Conservation (phyloP, 2,329 filamentous ascomycete species). For the Zymoseptoria ardabiliae region DNA sequence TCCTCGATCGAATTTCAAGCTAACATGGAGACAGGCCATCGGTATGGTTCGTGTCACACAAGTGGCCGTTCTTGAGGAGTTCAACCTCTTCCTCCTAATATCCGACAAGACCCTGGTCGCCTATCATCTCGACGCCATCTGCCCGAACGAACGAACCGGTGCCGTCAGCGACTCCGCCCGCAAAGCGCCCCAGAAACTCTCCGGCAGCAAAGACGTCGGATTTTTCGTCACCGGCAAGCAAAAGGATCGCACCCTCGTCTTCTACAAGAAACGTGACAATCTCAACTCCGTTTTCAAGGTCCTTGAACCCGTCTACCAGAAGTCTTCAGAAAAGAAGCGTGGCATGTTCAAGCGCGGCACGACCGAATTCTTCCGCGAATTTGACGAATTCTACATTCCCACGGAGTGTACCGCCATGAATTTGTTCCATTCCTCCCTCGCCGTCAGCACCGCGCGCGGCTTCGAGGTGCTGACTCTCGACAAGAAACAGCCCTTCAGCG, state of each 20-base stretch:
- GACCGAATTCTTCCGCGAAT: constrained; percentile 95
- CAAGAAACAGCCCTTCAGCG: constrained; percentile 91
- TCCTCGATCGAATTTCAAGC: neutral
- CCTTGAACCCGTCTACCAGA: constrained; percentile 90
- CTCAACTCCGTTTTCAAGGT: constrained; percentile 92
- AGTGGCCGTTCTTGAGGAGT: constrained; percentile 90
- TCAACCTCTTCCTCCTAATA: constrained; percentile 84
- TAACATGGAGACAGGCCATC: constrained; percentile 57
- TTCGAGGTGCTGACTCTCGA: constrained; percentile 95
- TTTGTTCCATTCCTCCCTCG: constrained; percentile 89
- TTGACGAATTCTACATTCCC: constrained; percentile 97
- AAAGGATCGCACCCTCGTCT: constrained; percentile 90
- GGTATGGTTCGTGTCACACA: constrained; percentile 74
- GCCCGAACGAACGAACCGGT: constrained; percentile 44
- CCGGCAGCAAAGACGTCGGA: constrained; percentile 79
- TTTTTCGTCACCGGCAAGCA: constrained; percentile 95
- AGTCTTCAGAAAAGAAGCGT: constrained; percentile 75
- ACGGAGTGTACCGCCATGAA: constrained; percentile 93
- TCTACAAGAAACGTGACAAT: constrained; percentile 89
- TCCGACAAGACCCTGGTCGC: constrained; percentile 86
- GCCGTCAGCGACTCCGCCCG: constrained; percentile 61
- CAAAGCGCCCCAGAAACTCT: constrained; percentile 84
- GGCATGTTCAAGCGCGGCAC: constrained; percentile 63
- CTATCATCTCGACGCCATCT: constrained; percentile 84
- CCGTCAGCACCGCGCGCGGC: constrained; percentile 82